Evolutionary conservation across 2,329 filamentous ascomycete species (phyloP).

Genomic region (Orbilia brochopaga): DNA sequence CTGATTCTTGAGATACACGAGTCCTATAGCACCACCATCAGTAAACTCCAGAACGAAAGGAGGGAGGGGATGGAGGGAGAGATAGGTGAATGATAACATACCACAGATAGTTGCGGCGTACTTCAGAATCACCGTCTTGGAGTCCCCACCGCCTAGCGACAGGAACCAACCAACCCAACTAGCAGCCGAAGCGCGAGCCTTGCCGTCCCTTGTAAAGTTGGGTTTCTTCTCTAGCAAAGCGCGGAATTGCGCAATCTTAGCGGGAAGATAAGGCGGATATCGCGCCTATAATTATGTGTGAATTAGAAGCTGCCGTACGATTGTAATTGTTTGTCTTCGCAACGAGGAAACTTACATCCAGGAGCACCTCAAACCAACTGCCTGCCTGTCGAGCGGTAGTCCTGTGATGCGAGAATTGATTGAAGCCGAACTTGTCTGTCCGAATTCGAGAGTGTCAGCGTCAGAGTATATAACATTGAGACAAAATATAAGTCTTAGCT

Average conservation of each 20-base stretch:
- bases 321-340: background rate
- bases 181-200: conserved; percentile 54
- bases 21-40: conserved; percentile 11
- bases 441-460: background rate
- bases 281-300: conserved; percentile 62
- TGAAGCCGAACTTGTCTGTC: conserved; percentile 45
- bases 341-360: conserved; percentile 20
- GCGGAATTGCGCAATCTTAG: conserved; percentile 59
- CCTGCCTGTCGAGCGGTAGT: conserved; percentile 40
- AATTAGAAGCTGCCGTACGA: background rate
- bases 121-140: conserved; percentile 48
- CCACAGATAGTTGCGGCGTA: conserved; percentile 49
- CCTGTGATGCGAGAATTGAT: conserved; percentile 48
- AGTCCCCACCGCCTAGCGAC: conserved; percentile 47
- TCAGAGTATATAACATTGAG: background rate
- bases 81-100: conserved; percentile 30
- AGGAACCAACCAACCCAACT: conserved; percentile 43
- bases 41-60: too few species aligned
- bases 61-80: too few species aligned
- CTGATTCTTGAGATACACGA: conserved; percentile 46
- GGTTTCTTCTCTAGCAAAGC: conserved; percentile 62
- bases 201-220: conserved; percentile 69
- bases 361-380: conserved; percentile 34
- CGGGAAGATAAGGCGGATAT: conserved; percentile 67
- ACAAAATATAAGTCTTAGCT: conserved; percentile 55